A percentile compares a stretch with the other conserved stretches of the same genome.
These are phyloP conservation scores for Clarireedia sp. DNA, from an alignment of 2,329 filamentous ascomycete genomes.

Conservation along the genomic window DNA sequence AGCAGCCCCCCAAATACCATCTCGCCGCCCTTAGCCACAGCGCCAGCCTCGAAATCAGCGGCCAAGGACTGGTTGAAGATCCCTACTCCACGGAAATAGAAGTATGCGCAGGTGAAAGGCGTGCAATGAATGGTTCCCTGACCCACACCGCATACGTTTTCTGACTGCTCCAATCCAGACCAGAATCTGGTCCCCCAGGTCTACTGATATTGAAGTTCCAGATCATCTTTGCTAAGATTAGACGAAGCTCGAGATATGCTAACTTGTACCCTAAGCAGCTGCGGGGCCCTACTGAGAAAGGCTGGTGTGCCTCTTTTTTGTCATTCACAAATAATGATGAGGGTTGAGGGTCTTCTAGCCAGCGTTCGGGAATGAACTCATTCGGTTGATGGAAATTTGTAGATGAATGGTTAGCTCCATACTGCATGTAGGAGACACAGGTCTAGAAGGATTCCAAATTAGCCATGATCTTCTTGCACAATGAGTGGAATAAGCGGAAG, in stretches of 20 bases:
- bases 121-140: conserved; percentile 1
- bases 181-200: background rate
- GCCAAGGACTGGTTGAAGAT: background rate
- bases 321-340: conserved; percentile 30
- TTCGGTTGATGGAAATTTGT: conserved; percentile 10
- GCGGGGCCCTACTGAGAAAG: conserved; percentile 11
- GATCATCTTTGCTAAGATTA: conserved; percentile 12
- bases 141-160: conserved; percentile 12
- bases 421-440: conserved; percentile 5
- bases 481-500: background rate
- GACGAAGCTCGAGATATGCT: conserved; percentile 10
- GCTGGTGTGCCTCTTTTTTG: conserved; percentile 1
- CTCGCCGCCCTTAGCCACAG: background rate
- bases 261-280: conserved; percentile 13
- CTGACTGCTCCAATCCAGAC: conserved; percentile 6
- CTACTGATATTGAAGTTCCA: conserved; percentile 12
- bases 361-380: conserved; percentile 22
- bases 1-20: background rate
- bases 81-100: background rate
- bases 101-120: background rate
- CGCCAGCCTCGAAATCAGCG: background rate
- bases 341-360: conserved; percentile 23
- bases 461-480: background rate
- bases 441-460: conserved; percentile 2
- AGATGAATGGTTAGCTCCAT: background rate